These are phyloP conservation scores for Pseudoscleropodium purum DNA, from an alignment of 225 moss, liverwort and hornwort species.

Conservation along the genomic window DNA sequence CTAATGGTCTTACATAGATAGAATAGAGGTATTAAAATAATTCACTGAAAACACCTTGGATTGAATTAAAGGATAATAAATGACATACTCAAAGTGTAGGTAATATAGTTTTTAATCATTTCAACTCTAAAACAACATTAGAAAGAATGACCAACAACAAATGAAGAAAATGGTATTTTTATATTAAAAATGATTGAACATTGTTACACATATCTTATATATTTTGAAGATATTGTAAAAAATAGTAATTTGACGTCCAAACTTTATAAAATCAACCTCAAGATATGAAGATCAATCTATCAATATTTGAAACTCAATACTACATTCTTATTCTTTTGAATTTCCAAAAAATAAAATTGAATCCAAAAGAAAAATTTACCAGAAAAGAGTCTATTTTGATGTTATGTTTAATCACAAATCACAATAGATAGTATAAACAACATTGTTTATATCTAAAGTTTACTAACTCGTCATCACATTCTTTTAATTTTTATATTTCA, in stretches of 20 bases:
- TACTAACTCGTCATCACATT: background rate
- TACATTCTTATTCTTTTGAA: background rate
- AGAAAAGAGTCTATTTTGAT: background rate
- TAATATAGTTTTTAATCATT: background rate
- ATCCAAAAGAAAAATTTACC: background rate
- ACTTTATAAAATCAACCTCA: background rate
- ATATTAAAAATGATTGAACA: background rate
- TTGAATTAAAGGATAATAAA: background rate
- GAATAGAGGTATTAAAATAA: background rate
- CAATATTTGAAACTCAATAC: background rate
- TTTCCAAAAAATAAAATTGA: background rate
- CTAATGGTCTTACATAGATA: background rate
- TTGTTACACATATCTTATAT: background rate
- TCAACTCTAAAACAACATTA: background rate
- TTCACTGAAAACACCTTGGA: background rate
- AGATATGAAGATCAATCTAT: background rate
- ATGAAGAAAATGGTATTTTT: background rate
- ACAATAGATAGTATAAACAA: background rate
- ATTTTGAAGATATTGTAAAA: too few relatives aligned
- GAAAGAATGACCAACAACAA: background rate
- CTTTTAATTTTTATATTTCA: background rate
- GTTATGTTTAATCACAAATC: background rate
- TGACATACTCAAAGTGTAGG: background rate
- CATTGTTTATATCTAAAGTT: background rate
- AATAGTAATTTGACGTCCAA: background rate